phyloP scores from a whole-genome alignment of 495 filamentous ascomycete genomes.

The Lasiosphaeria ovina region DNA sequence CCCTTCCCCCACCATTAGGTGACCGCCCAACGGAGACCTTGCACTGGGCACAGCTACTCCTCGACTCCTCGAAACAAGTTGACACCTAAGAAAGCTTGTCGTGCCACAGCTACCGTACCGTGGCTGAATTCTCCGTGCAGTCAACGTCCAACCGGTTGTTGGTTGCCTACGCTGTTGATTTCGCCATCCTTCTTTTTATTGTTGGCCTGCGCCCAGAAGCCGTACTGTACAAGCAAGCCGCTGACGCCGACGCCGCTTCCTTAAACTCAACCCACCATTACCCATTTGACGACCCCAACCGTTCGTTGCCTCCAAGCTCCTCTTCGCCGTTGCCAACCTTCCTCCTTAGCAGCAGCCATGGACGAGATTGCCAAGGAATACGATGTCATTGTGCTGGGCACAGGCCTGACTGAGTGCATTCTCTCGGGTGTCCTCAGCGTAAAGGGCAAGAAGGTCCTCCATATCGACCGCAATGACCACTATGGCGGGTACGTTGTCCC shows the following conservation, averaged over 20 bases:
- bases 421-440: slow-evolving; percentile 97
- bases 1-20: slow-evolving; percentile 10
- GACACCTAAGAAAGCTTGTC: too few relatives aligned
- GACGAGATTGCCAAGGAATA: slow-evolving; percentile 97
- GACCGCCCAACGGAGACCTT: neutral
- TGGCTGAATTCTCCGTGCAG: too few relatives aligned
- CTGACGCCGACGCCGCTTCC: too few relatives aligned
- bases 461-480: slow-evolving; percentile 98
- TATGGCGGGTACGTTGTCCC: slow-evolving; percentile 81
- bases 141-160: too few relatives aligned
- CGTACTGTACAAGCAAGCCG: too few relatives aligned
- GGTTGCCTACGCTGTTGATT: too few relatives aligned
- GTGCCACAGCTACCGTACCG: too few relatives aligned
- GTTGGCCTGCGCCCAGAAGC: too few relatives aligned
- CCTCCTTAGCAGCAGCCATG: slow-evolving; percentile 1
- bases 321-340: neutral
- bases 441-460: slow-evolving; percentile 97
- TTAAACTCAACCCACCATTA: too few relatives aligned
- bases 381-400: slow-evolving; percentile 97
- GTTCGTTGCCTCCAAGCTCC: slow-evolving; percentile 2
- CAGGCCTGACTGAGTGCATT: slow-evolving; percentile 97
- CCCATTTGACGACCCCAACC: neutral
- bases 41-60: neutral
- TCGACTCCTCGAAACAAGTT: neutral
- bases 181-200: too few relatives aligned